Conservation (phyloP, 805 yeast genomes). For the Hanseniaspora hatyaiensis region DNA sequence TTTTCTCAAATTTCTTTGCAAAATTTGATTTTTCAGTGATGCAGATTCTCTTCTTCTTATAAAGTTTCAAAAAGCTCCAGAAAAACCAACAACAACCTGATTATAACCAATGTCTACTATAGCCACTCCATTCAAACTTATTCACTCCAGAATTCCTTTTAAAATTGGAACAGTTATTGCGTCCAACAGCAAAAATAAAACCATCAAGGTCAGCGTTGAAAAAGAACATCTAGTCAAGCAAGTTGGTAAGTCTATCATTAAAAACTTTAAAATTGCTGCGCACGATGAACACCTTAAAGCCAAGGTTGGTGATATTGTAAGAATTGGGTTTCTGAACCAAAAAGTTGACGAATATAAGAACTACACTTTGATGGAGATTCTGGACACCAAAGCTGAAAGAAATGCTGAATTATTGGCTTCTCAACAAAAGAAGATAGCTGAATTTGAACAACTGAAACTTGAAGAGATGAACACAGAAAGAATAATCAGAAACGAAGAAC, state of each 20-base stretch:
- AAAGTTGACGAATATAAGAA: constrained; percentile 42
- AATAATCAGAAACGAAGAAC: constrained; percentile 39
- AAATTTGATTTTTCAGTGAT: too few species aligned
- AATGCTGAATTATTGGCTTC: constrained; percentile 66
- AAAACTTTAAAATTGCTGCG: constrained; percentile 72
- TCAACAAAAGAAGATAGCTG: constrained; percentile 53
- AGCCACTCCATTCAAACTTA: not conserved
- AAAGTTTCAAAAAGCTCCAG: too few species aligned
- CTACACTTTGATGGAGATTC: constrained; percentile 86
- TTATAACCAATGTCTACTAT: constrained; percentile 10
- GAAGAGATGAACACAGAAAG: constrained; percentile 43
- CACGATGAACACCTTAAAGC: constrained; percentile 90
- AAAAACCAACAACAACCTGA: too few species aligned
- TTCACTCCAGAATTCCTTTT: constrained; percentile 8
- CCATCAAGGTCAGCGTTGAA: constrained; percentile 84
- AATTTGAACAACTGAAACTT: constrained; percentile 53
- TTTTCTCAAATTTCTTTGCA: too few species aligned
- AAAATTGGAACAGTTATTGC: constrained; percentile 14
- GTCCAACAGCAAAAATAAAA: constrained; percentile 51
- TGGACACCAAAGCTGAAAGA: constrained; percentile 81
- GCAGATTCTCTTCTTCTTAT: too few species aligned
- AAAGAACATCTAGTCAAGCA: constrained; percentile 58
- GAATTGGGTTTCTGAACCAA: constrained; percentile 52
- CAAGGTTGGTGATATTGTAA: constrained; percentile 88
- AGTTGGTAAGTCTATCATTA: constrained; percentile 63